Percentiles rank a stretch among this genome's conserved stretches.
phyloP scores from a whole-genome alignment of 2,329 filamentous ascomycete species.

The Pseudofabraea citricarpa region DNA sequence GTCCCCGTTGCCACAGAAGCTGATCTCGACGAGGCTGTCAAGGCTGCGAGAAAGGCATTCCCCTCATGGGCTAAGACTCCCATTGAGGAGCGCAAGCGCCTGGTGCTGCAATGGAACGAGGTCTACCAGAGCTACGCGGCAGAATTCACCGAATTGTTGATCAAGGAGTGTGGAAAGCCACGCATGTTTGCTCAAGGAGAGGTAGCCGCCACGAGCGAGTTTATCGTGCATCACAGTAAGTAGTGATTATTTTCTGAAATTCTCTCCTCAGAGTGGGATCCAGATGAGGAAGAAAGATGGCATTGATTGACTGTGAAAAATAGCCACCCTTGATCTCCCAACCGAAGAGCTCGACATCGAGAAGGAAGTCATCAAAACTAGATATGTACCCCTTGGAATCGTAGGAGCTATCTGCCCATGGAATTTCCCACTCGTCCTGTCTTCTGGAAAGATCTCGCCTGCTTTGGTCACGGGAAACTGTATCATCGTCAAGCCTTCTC shows the following conservation, averaged over 20 bases:
- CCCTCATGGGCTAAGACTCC: constrained; percentile 38
- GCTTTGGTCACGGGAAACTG: constrained; percentile 46
- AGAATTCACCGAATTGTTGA: constrained; percentile 37
- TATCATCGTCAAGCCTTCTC: constrained; percentile 53
- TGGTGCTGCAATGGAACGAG: constrained; percentile 27
- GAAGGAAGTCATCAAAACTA: neutral
- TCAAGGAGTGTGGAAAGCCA: constrained; percentile 45
- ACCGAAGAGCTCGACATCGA: neutral
- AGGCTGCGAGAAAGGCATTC: constrained; percentile 38
- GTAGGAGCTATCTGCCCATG: constrained; percentile 53
- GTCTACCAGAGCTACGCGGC: constrained; percentile 24
- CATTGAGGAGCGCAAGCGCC: constrained; percentile 35
- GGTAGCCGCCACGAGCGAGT: neutral
- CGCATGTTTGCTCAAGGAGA: constrained; percentile 12
- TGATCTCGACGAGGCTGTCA: constrained; percentile 41
- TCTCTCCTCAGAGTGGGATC: too few relatives aligned
- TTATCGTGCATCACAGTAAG: neutral
- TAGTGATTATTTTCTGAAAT: too few relatives aligned
- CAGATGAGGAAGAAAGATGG: too few relatives aligned
- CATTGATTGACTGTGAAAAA: too few relatives aligned
- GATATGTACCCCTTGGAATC: constrained; percentile 42
- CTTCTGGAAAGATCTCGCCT: constrained; percentile 43
- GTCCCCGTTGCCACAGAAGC: constrained; percentile 35
- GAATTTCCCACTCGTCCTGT: constrained; percentile 49
- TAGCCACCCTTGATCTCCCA: neutral